phyloP scores from a whole-genome alignment of 2,329 filamentous ascomycete genomes.

The Zasmidium cellare region DNA sequence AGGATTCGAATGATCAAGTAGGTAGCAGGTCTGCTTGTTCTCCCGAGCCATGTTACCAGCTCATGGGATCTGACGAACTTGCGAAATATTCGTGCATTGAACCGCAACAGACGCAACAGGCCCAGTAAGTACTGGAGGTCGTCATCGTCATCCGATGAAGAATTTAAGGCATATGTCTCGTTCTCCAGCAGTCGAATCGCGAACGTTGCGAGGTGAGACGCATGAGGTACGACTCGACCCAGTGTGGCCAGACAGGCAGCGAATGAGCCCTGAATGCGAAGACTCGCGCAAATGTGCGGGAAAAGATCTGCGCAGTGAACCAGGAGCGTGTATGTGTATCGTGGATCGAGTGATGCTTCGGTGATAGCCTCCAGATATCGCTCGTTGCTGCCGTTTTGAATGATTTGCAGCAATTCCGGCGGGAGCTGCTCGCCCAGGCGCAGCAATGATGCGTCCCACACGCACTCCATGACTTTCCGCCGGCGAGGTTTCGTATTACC shows the following conservation, averaged over 20 bases:
- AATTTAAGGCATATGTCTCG: conserved; percentile 19
- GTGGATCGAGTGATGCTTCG: conserved; percentile 66
- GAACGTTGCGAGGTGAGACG: conserved; percentile 66
- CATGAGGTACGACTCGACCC: conserved; percentile 78
- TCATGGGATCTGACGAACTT: conserved; percentile 64
- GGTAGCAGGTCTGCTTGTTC: conserved; percentile 61
- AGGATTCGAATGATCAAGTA: conserved; percentile 83
- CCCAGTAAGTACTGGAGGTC: conserved; percentile 56
- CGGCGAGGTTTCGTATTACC: no score
- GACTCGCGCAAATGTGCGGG: conserved; percentile 73
- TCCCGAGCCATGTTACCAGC: conserved; percentile 68
- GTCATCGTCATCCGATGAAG: conserved; percentile 16
- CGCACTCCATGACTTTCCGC: conserved; percentile 28
- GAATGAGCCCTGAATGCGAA: conserved; percentile 65
- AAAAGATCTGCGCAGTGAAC: conserved; percentile 72
- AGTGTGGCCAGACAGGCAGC: conserved; percentile 79
- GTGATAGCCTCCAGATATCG: conserved; percentile 72
- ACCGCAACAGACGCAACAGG: conserved; percentile 75
- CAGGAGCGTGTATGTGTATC: conserved; percentile 72
- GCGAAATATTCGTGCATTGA: conserved; percentile 69
- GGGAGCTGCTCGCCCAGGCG: conserved; percentile 60
- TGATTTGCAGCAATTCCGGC: conserved; percentile 67
- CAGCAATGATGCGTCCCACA: conserved; percentile 31
- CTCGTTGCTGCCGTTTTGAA: conserved; percentile 57
- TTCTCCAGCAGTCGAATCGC: conserved; percentile 24